Base-by-base conservation (phyloP, 169 alveolate species). In the Plasmodium knowlesi region DNA sequence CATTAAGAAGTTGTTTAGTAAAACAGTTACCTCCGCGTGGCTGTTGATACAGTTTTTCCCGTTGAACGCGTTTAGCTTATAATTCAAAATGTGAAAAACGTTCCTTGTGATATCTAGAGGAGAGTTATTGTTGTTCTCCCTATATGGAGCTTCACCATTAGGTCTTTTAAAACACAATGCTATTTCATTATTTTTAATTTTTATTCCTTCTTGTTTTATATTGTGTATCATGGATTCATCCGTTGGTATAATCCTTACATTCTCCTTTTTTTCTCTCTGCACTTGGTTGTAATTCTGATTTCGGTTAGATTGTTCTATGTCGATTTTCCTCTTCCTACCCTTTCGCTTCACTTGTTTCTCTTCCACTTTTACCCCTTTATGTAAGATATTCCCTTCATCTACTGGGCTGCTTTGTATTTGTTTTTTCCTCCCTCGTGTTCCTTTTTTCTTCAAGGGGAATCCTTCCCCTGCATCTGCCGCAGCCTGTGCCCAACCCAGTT, bases 281-380 rank as follows among this genome's bases (percentile, higher is more conserved):
- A 84, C 53, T 37, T 82, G 61, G 67, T 93, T 89, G 39, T 84
- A 80, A n/a, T 67, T 22, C 34, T 8, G 0, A 67, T 73, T 57
- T 28, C 76, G 78, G 67, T 22, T 81, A 30, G 34, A 12, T 37
- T 89, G 14, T 14, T 91, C 85, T 5, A 80, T 12, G 19, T 28
- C 67, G n/a, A 46, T 81, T 54, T 79, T 89, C 28, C 84, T 84
- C 70, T 93, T 93, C 71, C 82, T 82, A 57, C 85, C 93, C 71
- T 71, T 92, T 30, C 92, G 46, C 43, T 83, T 73, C 39, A 70
- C 85, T 32, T 82, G 82, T 61, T 90, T 90, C 28, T 19, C 22
- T 6, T 90, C 91, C 43, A 19, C 28, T 8, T 32, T 90, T 19
- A 67, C 37, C 5, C 74, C 34, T 61, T 25, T 34, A 12, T 10